Evolutionary conservation across 2,329 filamentous ascomycete genomes (phyloP), one percentile per base, ranked within the genome.

Genomic region (Pyrenochaeta sp.): DNA sequence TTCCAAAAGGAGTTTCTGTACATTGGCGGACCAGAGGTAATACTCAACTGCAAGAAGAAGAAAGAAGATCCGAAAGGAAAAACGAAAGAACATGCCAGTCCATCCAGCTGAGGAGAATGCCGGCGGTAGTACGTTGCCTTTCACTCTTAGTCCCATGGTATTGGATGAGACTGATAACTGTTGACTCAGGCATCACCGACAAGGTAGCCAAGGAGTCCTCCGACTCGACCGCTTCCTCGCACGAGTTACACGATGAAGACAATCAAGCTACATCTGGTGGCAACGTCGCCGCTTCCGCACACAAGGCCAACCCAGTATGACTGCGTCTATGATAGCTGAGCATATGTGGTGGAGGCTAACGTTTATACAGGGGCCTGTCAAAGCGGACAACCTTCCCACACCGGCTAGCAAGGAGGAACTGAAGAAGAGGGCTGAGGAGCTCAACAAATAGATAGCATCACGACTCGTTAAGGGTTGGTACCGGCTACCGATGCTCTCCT

Each of bases 361-460:
- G 34, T 5, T 47, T 5, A 51, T 40, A 47, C 49, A 79, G 77
- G 82, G 81, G 19, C 80, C 80, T 2, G 81, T 79, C 36, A 75
- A 80, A n/a, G 72, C 78, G 8, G 72, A 82, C 54, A 76, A 81
- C 58, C 66, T 84, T 36, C 77, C 77, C 24, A 70, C 81, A 69
- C 75, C 79, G 5, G 80, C 74, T 48, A 80, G 76, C 69, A 83
- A 82, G 71, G 82, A 83, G 64, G 81, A 82, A 66, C 70, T 83
- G 42, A 81, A 79, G 79, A 81, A 80, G 75, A 74, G 81, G 61
- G 75, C 79, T n/a, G 80, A 80, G 62, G 81, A 83, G 74, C 58
- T 83, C 65, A 83, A 83, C 73, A 81, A 83, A 67, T 79, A 80
- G 56, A 49, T 13, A 5, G 37, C 6, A 12, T 22, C 15, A 39